Evolutionary conservation across 495 filamentous ascomycete genomes (phyloP), one percentile per base, ranked within the genome.

Genomic region (Annulohypoxylon nitens): DNA sequence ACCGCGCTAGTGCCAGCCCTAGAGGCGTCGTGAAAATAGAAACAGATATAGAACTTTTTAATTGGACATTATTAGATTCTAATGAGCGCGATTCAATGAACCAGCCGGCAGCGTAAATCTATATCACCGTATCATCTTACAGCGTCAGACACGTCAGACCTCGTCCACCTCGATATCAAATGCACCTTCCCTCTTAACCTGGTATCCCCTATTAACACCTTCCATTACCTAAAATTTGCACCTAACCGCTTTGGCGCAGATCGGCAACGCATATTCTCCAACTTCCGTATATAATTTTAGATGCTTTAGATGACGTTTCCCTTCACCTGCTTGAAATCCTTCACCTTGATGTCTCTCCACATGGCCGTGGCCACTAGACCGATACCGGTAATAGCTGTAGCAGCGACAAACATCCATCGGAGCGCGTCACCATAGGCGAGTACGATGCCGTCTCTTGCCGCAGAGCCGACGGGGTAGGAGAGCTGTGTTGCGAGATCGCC

Each of bases 341-440:
- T 88, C 34, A 91, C 81, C 67, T 85, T 85, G 65, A 90, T 87
- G 65, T 91, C 85, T 53, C 84, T 78, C 81, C 87, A 90, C 50
- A 87, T 64, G 16, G 81, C 43, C 14, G 88, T 82, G 59, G 76
- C 81, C 7, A 81, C 78, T 12, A 89, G 53, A 8, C 80, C 83
- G n/a, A 90, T 34, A 11, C 76, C 81, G 78, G 86, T 83, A 18
- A 90, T 79, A 4, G 80, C 81, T 6, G 83, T 82, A n/a, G 79
- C 85, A 4, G 84, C 86, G 75, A 88, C 85, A 53, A 89, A 77
- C 86, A 90, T 88, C 53, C 81, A 80, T 60, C 76, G 82, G 72
- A 90, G 88, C 1, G 84, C 79, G 18, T 87, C 83, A 12, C 83
- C 86, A 73, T 91, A 91, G 10, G 90, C 85, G 36, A 69, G 25